Evolutionary conservation across 768 basidiomycete genomes (phyloP), one percentile per base, ranked within the genome.

Genomic region (Phylloporus rhodoxanthus): DNA sequence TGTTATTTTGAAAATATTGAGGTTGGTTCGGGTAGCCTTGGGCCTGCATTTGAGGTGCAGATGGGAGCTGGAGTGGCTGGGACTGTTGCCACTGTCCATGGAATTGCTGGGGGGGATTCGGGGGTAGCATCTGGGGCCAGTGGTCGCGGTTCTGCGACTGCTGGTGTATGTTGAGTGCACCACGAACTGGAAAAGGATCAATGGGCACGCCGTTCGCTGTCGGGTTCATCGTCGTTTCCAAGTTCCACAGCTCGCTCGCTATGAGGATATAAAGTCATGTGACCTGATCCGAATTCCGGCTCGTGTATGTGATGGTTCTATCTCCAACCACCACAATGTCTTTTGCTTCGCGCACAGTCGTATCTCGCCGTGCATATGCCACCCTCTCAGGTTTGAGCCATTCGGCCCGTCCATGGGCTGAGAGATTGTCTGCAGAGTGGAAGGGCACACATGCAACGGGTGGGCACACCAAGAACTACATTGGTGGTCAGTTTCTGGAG

Each of bases 401-500:
- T 13, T 54, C 73, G 10, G 84, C 82, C 19, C 74, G 77, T 17
- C 64, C 78, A 21, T 80, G 78, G 54, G 89, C 88, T 1, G 81
- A 88, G 56, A 75, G 76, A 48, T 71, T 92, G 17, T 86, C 86
- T 15, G 67, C 76, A 13, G 75, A 82, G 26, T 97, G 91, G 91
- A 83, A 84, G 55, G 94, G 94, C 36, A 94, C 94, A 2, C 87
- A 77, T 50, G 84, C 86, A 20, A 78, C 81, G 11, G 94, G 94
- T n/a, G 86, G 80, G 25, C 83, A 76, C 53, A 93, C 93, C 49
- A 93, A 88, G 78, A 93, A 92, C 67, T 92, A 85, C 68, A 88
- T 97, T 51, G 87, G 81, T 11, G 95, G 94, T 8, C 78, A 92
- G 70, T 98, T 93, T 60, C 75, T 85, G 8, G 87, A 94, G 59